Conservation (phyloP, 768 basidiomycete genomes). For the Lactarius akahatsu region DNA sequence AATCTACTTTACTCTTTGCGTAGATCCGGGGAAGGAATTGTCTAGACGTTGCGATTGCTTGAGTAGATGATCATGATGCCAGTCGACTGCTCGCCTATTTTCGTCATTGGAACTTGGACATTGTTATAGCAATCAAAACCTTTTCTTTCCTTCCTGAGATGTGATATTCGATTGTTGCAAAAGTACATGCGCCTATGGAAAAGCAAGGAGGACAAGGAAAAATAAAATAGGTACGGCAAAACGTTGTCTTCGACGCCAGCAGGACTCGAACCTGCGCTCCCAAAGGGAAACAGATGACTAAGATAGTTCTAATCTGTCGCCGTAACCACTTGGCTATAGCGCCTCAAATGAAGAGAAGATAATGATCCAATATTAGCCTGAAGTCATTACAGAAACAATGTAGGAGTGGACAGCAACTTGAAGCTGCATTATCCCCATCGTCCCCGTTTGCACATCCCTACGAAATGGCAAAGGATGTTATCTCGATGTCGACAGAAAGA, state of each 20-base stretch:
- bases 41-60: constrained; percentile 15
- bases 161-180: neutral
- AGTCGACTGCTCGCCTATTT: neutral
- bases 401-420: too few relatives aligned
- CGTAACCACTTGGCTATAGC: constrained; percentile 81
- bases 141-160: constrained; percentile 1
- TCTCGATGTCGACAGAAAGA: neutral
- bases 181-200: neutral
- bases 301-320: constrained; percentile 65
- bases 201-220: neutral
- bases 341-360: constrained; percentile 36
- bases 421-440: neutral
- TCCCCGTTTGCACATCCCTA: neutral
- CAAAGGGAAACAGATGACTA: constrained; percentile 30
- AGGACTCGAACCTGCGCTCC: constrained; percentile 32
- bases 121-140: constrained; percentile 15
- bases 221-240: neutral
- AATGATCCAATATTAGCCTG: neutral
- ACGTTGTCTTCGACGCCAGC: constrained; percentile 25
- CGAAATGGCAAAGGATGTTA: constrained; percentile 9
- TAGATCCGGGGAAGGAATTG: constrained; percentile 10
- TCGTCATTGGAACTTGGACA: constrained; percentile 6
- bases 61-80: neutral
- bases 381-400: neutral
- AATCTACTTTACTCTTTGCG: constrained; percentile 12